phyloP scores from a whole-genome alignment of 306 rosid species.

The Prunus fruticosa region DNA sequence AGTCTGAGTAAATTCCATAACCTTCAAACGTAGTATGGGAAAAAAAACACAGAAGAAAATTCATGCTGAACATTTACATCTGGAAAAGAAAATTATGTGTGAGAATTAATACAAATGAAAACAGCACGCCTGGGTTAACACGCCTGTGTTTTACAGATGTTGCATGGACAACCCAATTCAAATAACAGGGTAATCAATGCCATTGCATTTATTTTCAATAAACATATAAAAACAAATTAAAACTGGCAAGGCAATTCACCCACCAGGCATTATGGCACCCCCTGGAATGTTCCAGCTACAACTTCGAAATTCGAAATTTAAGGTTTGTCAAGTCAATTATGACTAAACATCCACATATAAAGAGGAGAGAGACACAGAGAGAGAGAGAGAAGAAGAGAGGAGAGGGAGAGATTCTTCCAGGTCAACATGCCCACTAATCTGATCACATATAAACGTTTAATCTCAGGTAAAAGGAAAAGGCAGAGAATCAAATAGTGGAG shows the following conservation, averaged over 20 bases:
- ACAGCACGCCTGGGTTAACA: neutral
- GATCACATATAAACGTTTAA: constrained; percentile 20
- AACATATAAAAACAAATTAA: neutral
- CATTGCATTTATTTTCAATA: neutral
- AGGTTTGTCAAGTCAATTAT: neutral
- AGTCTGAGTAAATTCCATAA: neutral
- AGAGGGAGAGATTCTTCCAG: constrained; percentile 30
- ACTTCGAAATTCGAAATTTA: neutral
- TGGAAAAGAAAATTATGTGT: neutral
- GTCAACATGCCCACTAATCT: constrained; percentile 19
- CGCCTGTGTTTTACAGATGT: neutral
- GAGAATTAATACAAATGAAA: neutral
- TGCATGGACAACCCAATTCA: constrained; percentile 2
- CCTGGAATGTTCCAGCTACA: constrained; percentile 15
- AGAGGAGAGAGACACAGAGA: neutral
- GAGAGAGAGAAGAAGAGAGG: neutral
- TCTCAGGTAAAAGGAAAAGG: constrained; percentile 11
- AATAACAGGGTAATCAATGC: neutral
- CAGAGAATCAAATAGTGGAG: constrained; percentile 34
- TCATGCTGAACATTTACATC: neutral
- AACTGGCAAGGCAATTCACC: constrained; percentile 1
- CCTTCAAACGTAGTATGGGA: neutral
- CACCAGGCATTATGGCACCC: constrained; percentile 30
- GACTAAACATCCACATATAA: neutral
- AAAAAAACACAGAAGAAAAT: neutral